phyloP scores from a whole-genome alignment of 2,329 filamentous ascomycete genomes.

The Tolypocladium amazonense region DNA sequence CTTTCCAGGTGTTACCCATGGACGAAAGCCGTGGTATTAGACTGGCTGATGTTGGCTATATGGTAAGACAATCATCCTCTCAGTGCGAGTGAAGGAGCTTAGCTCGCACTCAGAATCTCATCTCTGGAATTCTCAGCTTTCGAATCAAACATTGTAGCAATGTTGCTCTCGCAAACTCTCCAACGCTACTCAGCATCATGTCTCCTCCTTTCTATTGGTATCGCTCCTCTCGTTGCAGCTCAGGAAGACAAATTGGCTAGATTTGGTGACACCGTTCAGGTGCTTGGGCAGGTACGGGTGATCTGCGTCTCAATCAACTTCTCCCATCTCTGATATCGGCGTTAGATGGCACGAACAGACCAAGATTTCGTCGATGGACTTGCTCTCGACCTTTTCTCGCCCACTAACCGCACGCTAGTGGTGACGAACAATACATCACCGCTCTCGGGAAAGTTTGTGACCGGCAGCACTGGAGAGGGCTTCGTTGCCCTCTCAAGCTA shows the following conservation, averaged over 20 bases:
- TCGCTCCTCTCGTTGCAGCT: neutral
- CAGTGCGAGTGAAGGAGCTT: neutral
- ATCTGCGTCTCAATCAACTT: neutral
- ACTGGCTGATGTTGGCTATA: neutral
- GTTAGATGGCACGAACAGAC: conserved; percentile 9
- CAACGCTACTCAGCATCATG: neutral
- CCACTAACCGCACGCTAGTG: conserved; percentile 16
- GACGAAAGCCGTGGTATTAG: neutral
- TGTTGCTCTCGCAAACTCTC: neutral
- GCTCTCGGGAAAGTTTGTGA: conserved; percentile 17
- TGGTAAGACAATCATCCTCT: neutral
- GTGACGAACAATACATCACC: conserved; percentile 18
- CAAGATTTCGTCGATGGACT: conserved; percentile 22
- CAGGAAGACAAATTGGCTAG: neutral
- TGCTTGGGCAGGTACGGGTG: neutral
- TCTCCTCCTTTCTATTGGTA: neutral
- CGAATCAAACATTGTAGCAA: neutral
- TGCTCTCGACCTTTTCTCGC: conserved; percentile 20
- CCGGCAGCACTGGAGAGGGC: conserved; percentile 13
- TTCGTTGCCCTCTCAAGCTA: conserved; percentile 18
- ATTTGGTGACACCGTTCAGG: neutral
- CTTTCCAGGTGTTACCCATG: too few species aligned
- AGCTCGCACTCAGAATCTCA: neutral
- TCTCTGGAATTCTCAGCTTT: neutral
- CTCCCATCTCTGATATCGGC: neutral